Percentiles rank a stretch among this genome's conserved stretches.
These are phyloP conservation scores for Myrmaecium sp. DNA, from an alignment of 2,329 filamentous ascomycete genomes.

Conservation along the genomic window DNA sequence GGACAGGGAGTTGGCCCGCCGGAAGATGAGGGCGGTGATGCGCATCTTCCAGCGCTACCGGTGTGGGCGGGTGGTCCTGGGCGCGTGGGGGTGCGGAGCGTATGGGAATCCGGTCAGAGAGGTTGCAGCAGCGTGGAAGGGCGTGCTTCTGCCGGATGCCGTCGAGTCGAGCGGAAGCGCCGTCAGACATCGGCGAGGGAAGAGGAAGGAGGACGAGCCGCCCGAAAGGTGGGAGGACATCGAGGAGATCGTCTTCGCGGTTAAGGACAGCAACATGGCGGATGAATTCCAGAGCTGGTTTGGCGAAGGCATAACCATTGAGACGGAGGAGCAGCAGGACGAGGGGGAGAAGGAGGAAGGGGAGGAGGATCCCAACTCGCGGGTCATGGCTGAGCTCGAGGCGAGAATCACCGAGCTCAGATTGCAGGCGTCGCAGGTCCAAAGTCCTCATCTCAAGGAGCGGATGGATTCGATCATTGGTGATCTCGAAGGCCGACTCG, in stretches of 20 bases:
- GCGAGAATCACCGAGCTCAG: conserved; percentile 20
- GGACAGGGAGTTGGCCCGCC: conserved; percentile 33
- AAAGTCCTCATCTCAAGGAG: conserved; percentile 17
- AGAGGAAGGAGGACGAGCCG: conserved; percentile 5
- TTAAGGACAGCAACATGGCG: conserved; percentile 35
- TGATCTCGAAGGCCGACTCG: no score
- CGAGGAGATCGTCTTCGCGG: conserved; percentile 41
- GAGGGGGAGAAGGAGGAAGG: conserved; percentile 18
- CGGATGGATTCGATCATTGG: conserved; percentile 14
- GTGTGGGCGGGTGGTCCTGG: conserved; percentile 35
- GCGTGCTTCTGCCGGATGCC: conserved; percentile 19
- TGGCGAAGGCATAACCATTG: conserved; percentile 20
- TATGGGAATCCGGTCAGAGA: conserved; percentile 45
- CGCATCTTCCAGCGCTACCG: conserved; percentile 32
- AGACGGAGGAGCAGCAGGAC: conserved; percentile 24
- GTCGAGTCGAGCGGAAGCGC: conserved; percentile 8
- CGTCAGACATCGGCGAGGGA: background rate
- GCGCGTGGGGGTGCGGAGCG: conserved; percentile 48
- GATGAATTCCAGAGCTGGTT: conserved; percentile 34
- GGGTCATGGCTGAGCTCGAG: conserved; percentile 13
- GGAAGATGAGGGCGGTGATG: conserved; percentile 42
- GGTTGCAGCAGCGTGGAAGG: conserved; percentile 39
- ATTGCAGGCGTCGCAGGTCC: conserved; percentile 14
- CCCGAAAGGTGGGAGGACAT: conserved; percentile 26
- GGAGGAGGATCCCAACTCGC: conserved; percentile 9